Percentiles rank a stretch among this genome's conserved stretches.
These are phyloP conservation scores for Amesomyces nigricolor DNA, from an alignment of 2,329 filamentous ascomycete species.

Conservation along the genomic window DNA sequence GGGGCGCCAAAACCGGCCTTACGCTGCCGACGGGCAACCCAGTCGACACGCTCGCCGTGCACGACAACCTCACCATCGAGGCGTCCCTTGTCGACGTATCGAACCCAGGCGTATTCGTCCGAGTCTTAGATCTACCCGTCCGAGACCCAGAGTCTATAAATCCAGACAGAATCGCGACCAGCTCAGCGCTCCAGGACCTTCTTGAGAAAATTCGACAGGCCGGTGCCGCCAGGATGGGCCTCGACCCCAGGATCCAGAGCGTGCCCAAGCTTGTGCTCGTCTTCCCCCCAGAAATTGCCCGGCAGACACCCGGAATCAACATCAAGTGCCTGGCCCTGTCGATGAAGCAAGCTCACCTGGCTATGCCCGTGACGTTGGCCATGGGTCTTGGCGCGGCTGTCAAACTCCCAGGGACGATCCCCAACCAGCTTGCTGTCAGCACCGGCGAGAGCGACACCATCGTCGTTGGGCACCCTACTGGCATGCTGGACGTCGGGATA, in stretches of 20 bases:
- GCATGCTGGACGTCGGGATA: slow-evolving; percentile 42
- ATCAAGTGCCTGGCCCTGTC: slow-evolving; percentile 44
- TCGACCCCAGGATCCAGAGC: slow-evolving; percentile 34
- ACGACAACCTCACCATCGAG: slow-evolving; percentile 28
- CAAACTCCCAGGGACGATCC: slow-evolving; percentile 38
- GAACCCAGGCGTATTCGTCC: slow-evolving; percentile 40
- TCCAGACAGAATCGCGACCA: slow-evolving; percentile 30
- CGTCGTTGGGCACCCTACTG: slow-evolving; percentile 43
- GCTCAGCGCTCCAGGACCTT: slow-evolving; percentile 28
- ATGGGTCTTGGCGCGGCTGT: slow-evolving; percentile 37
- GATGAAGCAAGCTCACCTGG: slow-evolving; percentile 42
- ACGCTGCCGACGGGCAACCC: slow-evolving; percentile 36
- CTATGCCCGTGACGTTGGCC: slow-evolving; percentile 38
- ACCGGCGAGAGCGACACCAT: slow-evolving; percentile 28
- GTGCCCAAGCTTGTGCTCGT: slow-evolving; percentile 44
- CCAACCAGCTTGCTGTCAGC: slow-evolving; percentile 29
- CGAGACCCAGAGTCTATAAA: slow-evolving; percentile 17
- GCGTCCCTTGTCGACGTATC: slow-evolving; percentile 38
- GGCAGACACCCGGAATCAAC: slow-evolving; percentile 29
- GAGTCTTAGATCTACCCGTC: slow-evolving; percentile 30
- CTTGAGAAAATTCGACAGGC: slow-evolving; percentile 36
- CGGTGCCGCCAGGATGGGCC: slow-evolving; percentile 37
- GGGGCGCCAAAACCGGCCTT: slow-evolving; percentile 38
- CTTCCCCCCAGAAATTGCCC: slow-evolving; percentile 28
- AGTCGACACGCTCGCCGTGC: slow-evolving; percentile 31